These are phyloP conservation scores for Ascobolus immersus DNA, from an alignment of 495 filamentous ascomycete genomes.

Conservation along the genomic window DNA sequence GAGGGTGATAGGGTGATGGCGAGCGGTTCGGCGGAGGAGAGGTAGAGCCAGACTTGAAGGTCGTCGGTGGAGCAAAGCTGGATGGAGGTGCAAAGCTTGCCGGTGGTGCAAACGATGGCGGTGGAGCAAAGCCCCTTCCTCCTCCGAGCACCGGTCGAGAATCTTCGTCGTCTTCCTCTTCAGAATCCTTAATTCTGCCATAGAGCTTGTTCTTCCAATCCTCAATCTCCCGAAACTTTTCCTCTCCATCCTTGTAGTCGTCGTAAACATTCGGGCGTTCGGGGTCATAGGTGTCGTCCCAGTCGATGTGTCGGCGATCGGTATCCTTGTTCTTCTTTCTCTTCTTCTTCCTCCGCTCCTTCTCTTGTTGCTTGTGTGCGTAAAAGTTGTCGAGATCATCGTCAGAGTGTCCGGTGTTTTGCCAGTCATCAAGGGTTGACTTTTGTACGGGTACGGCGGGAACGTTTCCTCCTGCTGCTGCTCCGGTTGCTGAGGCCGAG, in stretches of 20 bases:
- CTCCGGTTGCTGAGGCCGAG: slow-evolving; percentile 7
- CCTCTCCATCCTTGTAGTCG: slow-evolving; percentile 67
- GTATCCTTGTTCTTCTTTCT: slow-evolving; percentile 55
- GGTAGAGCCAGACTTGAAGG: slow-evolving; percentile 34
- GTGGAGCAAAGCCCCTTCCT: too few species aligned
- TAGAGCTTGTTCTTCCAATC: slow-evolving; percentile 81
- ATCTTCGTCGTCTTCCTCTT: slow-evolving; percentile 34
- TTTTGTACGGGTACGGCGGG: slow-evolving; percentile 20
- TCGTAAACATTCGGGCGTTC: slow-evolving; percentile 61
- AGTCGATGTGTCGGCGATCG: slow-evolving; percentile 38
- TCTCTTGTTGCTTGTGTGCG: slow-evolving; percentile 26
- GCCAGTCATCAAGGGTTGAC: slow-evolving; percentile 66
- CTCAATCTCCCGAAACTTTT: slow-evolving; percentile 47
- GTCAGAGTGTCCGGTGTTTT: slow-evolving; percentile 41
- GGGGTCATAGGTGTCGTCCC: slow-evolving; percentile 86
- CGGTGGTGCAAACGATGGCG: too few species aligned
- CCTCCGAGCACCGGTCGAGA: slow-evolving; percentile 23
- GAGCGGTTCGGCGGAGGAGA: slow-evolving; percentile 47
- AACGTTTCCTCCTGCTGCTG: slow-evolving; percentile 2
- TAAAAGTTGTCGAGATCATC: slow-evolving; percentile 44
- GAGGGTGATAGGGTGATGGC: slow-evolving; percentile 17
- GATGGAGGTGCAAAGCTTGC: too few species aligned
- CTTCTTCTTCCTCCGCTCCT: slow-evolving; percentile 56
- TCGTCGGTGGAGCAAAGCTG: background rate
- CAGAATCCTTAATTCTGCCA: slow-evolving; percentile 33